Evolutionary conservation across 202 grass and related monocot species (phyloP), one percentile per base, ranked within the genome.

Genomic region (Digitaria exilis): DNA sequence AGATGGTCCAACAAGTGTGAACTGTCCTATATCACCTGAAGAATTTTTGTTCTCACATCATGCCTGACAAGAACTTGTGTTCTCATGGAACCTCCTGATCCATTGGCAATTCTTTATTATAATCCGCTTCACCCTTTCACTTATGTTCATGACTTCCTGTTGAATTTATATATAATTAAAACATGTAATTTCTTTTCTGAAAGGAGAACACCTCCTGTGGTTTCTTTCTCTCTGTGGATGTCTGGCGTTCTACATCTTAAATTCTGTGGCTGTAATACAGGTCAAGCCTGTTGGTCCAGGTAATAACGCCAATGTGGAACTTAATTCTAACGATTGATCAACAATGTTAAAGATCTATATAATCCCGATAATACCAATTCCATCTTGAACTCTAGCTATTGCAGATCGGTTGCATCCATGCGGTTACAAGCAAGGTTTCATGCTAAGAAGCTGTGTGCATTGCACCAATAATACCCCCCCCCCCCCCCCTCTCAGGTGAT

Each of bases 1-100:
- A 75, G 18, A 56, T 62, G 18, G 46, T 62, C 17, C 41, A 80
- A 31, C 29, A 44, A 84, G 76, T 68, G 41, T 73, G 13, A 44
- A 84, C 69, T 80, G 41, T 67, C 28, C n/a, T n/a, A n/a, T 59
- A 41, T 19, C n/a, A n/a, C n/a, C n/a, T n/a, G n/a, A n/a, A 69
- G n/a, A 75, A 59, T 39, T 68, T 39, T 68, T 2, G 35, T 66
- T 62, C 48, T 55, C 56, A 61, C 7, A 45, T 73, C 8, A 32
- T 37, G 21, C 64, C 21, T 50, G 49, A 70, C 5, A 41, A 70
- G n/a, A 75, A 18, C 28, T 57, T 81, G 35, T 87, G 10, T 59
- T 60, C 7, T 76, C 39, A 46, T 60, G n/a, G 11, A 12, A 64
- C 15, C 31, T 70, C 30, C 6, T 32, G 29, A 57, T 49, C 25